Base-by-base conservation (phyloP, 2,329 filamentous ascomycete genomes). In the Fusarium chuoi region DNA sequence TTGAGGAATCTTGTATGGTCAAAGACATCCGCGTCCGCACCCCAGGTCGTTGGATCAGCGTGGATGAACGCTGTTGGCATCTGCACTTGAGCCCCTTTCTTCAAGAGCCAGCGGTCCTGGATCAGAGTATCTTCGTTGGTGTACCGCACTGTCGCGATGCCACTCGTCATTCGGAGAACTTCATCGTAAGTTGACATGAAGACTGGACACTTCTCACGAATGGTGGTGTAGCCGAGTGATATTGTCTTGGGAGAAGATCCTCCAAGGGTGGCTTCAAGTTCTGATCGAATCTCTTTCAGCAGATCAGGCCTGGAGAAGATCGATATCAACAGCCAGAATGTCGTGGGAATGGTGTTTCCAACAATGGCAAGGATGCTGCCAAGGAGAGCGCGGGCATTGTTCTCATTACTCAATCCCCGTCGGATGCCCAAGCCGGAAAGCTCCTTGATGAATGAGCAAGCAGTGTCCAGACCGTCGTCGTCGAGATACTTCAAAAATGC, bases 11-110 rank as follows among this genome's bases (percentile, higher is more conserved):
- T 59, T 2, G 66, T 75, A 5, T 75, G 73, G 26, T 75, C 73
- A 57, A 75, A 75, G 17, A 54, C 35, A 6, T 75, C 61, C 3
- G 73, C 73, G 0, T 75, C 70, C 9, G 49, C 13, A 9, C 73
- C 73, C 73, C 73, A 75, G 2, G 73, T 75, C 0, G 45, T 41
- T 38, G 73, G 73, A 35, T 75, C 73, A 2, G 62, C 58, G 35
- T 75, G 73, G 30, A 75, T 75, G 44, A 75, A 75, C 0, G 73
- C 73, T 7, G 73, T 75, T 14, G 73, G 73, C 73, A 75, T 75
- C 54, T 75, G 73, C 1, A 75, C 72, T 45, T 75, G 73, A 6
- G 73, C 61, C 3, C 73, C 73, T 55, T 75, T 75, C 61, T 75
- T 75, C 20, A 75, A 17, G 0, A 75, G 44, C 73, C 73, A 75